Evolutionary conservation across 345 rosid genomes (phyloP).

Genomic region (Arabidopsis arenosa): DNA sequence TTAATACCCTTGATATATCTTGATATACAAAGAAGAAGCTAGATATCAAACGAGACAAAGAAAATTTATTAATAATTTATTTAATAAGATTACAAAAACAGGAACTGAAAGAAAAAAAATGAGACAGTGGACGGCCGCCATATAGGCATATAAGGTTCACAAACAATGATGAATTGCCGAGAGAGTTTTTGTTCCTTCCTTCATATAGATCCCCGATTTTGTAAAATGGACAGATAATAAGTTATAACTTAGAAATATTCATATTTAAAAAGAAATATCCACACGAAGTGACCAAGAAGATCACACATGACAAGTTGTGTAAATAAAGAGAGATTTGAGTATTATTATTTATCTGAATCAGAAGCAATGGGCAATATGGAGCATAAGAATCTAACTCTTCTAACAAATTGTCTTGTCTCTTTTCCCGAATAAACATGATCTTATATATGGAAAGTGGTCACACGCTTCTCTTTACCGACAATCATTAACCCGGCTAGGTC

Average conservation of each 20-base stretch:
- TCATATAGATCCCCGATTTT: slow-evolving; percentile 36
- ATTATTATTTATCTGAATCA: slow-evolving; percentile 24
- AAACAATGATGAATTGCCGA: slow-evolving; percentile 43
- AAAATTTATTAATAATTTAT: background rate
- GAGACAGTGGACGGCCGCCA: slow-evolving; percentile 39
- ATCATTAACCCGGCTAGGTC: slow-evolving; percentile 18
- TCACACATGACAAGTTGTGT: slow-evolving; percentile 46
- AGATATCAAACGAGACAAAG: slow-evolving; percentile 17
- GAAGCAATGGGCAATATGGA: slow-evolving; percentile 45
- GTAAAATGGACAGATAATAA: slow-evolving; percentile 25
- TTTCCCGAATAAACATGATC: slow-evolving; percentile 38
- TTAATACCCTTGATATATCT: background rate
- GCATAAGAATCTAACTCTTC: slow-evolving; percentile 37
- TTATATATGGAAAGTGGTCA: slow-evolving; percentile 37
- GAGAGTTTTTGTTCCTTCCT: slow-evolving; percentile 36
- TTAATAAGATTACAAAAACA: slow-evolving; percentile 14
- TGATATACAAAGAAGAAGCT: slow-evolving; percentile 23
- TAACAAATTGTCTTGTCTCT: slow-evolving; percentile 29
- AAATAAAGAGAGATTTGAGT: slow-evolving; percentile 18
- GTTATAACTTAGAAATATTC: background rate
- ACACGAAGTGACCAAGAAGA: slow-evolving; percentile 31
- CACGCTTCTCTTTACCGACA: slow-evolving; percentile 32
- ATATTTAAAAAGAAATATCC: slow-evolving; percentile 27
- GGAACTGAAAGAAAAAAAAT: slow-evolving; percentile 12
- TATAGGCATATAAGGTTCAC: slow-evolving; percentile 42